Evolutionary conservation across 345 rosid species (phyloP), one percentile per base, ranked within the genome.

Genomic region (Populus tremula): DNA sequence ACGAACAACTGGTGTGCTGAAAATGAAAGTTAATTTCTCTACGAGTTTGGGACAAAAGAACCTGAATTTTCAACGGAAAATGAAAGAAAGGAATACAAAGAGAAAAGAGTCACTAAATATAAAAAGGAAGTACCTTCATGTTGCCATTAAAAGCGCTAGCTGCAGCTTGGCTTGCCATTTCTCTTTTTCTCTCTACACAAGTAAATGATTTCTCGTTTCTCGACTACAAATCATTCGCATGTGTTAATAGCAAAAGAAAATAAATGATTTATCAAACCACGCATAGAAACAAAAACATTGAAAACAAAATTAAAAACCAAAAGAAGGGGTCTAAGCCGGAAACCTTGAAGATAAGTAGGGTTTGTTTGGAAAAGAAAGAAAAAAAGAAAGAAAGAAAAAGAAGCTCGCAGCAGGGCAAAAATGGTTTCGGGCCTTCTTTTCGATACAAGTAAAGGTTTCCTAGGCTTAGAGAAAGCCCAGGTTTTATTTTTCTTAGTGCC

Each of bases 131-230:
- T 23, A 53, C 94, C 90, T 89, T 90, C 76, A 87, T 47, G 80
- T 89, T 90, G 74, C 92, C 94, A 62, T 56, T 87, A 76, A 87
- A 83, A 21, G 87, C 31, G 5, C 80, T 70, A 54, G 90, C 88
- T 29, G 89, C 67, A 31, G 74, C 92, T 82, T 87, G 91, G 66
- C 73, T 81, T 16, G 89, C 90, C 93, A 88, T 88, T 74, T 80
- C 74, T 75, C 69, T 13, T 1, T 10, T 61, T 65, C 10, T 64
- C 0, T 18, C 66, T 18, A 73, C 6, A 36, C 23, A 27, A 61
- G 31, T 23, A 61, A 27, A 27, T 17, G 23, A 36, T 13, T 36
- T 61, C n/a, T 70, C 45, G 39, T 71, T 73, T 49, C 31, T 50
- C 29, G 53, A 43, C 31, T 64, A 35, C 39, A 70, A 33, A 70